Evolutionary conservation across 2,329 filamentous ascomycete species (phyloP).

Genomic region (Neofusicoccum cordaticola): DNA sequence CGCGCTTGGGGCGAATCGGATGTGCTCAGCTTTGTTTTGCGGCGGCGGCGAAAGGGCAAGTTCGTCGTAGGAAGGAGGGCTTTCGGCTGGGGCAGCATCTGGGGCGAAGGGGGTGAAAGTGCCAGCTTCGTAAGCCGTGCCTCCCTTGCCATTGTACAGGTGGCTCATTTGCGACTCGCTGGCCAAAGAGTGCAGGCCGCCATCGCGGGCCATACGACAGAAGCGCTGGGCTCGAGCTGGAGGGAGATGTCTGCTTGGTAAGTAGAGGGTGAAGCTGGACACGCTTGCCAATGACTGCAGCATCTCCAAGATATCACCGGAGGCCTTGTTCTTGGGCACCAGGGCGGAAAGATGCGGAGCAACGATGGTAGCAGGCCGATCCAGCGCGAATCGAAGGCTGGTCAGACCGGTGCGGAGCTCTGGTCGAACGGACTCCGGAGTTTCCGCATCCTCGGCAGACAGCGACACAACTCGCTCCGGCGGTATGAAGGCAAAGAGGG

Average conservation of each 20-base stretch:
- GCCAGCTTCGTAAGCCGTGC: not conserved
- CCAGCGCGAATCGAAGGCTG: not conserved
- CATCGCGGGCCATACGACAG: not conserved
- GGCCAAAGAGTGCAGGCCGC: not conserved
- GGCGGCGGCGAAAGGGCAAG: not conserved
- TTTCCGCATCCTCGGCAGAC: not conserved
- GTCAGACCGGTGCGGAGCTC: not conserved
- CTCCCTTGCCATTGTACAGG: not conserved
- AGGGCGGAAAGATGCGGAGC: not conserved
- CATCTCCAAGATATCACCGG: not conserved
- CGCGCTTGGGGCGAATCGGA: too few relatives aligned
- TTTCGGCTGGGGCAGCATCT: not conserved
- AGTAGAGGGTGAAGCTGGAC: not conserved
- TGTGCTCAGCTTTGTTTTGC: not conserved
- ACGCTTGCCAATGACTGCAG: not conserved
- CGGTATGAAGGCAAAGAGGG: not conserved
- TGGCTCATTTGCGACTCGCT: not conserved
- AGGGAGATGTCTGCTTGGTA: not conserved
- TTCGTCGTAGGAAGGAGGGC: conserved; percentile 6
- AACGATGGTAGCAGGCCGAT: not conserved
- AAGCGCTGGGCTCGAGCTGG: not conserved
- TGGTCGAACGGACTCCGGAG: not conserved
- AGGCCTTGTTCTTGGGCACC: not conserved
- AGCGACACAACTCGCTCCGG: not conserved
- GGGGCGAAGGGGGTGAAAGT: not conserved